Evolutionary conservation across 2,329 filamentous ascomycete genomes (phyloP).

Genomic region (Monilinia aucupariae): DNA sequence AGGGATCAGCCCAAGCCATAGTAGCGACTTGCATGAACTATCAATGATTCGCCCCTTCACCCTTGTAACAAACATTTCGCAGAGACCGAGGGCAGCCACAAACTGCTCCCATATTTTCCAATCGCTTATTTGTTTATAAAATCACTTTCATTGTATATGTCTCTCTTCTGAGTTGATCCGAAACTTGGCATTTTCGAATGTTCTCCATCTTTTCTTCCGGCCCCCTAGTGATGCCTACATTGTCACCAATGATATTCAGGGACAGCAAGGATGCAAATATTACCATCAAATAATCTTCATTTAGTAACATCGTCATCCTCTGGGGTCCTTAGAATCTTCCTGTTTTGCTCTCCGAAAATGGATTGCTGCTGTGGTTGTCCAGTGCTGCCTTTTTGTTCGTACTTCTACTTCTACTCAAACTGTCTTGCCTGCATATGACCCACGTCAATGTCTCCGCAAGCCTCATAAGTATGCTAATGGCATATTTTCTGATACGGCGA

Average conservation of each 20-base stretch:
- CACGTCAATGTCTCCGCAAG: constrained; percentile 8
- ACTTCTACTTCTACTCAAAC: constrained; percentile 2
- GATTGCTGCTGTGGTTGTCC: constrained; percentile 1
- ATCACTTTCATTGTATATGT: neutral
- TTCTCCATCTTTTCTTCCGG: neutral
- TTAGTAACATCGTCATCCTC: neutral
- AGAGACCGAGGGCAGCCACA: neutral
- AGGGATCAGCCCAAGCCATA: neutral
- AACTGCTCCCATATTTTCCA: constrained; percentile 11
- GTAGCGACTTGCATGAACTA: neutral
- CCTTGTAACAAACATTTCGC: neutral
- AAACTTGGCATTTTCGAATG: neutral
- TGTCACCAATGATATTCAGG: constrained; percentile 12
- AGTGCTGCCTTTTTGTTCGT: neutral
- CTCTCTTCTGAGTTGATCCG: neutral
- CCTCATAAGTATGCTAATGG: neutral
- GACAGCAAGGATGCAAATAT: constrained; percentile 1
- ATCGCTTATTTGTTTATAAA: neutral
- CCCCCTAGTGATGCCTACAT: neutral
- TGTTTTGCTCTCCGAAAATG: constrained; percentile 8
- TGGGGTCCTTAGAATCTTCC: constrained; percentile 13
- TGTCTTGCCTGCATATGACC: constrained; percentile 15
- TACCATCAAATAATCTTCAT: neutral
- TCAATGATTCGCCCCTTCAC: neutral
- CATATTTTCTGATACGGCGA: constrained; percentile 4